A percentile compares a stretch with the other conserved stretches of the same genome.
Conservation (phyloP, 495 filamentous ascomycete genomes). For the Hypoxylon trugodes region DNA sequence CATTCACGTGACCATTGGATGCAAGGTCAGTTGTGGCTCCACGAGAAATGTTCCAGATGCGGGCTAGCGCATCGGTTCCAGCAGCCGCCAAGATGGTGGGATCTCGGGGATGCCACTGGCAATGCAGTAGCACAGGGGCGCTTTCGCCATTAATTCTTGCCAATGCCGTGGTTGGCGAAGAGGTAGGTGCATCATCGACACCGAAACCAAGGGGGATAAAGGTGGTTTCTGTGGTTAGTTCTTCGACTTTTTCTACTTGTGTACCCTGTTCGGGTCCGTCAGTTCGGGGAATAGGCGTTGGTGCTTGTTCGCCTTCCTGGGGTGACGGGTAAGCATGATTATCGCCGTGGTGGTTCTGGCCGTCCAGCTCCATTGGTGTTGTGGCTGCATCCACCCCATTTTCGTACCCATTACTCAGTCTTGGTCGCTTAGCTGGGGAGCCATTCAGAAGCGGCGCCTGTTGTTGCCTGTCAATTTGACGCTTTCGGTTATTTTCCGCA, state of each 20-base stretch:
- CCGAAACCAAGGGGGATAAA: slow-evolving; percentile 65
- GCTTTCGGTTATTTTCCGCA: slow-evolving; percentile 60
- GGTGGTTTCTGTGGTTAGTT: slow-evolving; percentile 70
- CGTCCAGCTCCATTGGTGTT: slow-evolving; percentile 68
- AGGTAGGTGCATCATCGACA: slow-evolving; percentile 54
- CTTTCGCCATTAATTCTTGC: slow-evolving; percentile 49
- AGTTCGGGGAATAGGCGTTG: slow-evolving; percentile 64
- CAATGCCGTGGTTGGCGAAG: slow-evolving; percentile 44
- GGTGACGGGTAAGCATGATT: slow-evolving; percentile 66
- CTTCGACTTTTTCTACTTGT: slow-evolving; percentile 71
- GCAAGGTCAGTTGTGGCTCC: slow-evolving; percentile 56
- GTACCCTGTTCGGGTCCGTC: slow-evolving; percentile 75
- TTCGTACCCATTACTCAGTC: slow-evolving; percentile 68
- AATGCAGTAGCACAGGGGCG: slow-evolving; percentile 68
- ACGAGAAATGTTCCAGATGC: slow-evolving; percentile 76
- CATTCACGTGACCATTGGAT: slow-evolving; percentile 57
- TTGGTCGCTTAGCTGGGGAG: slow-evolving; percentile 61
- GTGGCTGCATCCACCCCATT: slow-evolving; percentile 67
- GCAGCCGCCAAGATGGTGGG: slow-evolving; percentile 76
- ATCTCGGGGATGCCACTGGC: slow-evolving; percentile 80
- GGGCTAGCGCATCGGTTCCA: slow-evolving; percentile 79
- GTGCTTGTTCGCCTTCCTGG: slow-evolving; percentile 61
- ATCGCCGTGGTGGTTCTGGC: slow-evolving; percentile 51
- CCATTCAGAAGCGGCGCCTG: slow-evolving; percentile 54
- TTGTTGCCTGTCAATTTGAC: slow-evolving; percentile 56